These are phyloP conservation scores for Yamadazyma oceani DNA, from an alignment of 1,139 yeast genomes.

Conservation along the genomic window DNA sequence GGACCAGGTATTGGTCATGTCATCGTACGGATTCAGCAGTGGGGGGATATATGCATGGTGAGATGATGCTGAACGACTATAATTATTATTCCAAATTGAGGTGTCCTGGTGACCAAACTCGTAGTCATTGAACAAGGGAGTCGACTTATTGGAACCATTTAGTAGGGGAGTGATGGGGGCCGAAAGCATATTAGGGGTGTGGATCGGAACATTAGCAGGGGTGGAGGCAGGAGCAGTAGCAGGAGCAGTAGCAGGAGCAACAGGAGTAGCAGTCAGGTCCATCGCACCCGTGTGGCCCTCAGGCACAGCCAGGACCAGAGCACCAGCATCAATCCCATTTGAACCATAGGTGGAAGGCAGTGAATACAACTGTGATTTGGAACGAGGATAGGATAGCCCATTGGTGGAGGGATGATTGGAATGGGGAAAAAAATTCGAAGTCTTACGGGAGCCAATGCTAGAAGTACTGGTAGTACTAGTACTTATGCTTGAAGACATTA, in stretches of 20 bases:
- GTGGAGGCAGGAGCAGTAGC: background rate
- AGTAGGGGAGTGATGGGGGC: conserved; percentile 18
- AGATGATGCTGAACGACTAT: background rate
- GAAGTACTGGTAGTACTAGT: conserved; percentile 10
- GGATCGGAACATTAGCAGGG: background rate
- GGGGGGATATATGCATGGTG: background rate
- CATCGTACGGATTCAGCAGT: too few relatives aligned
- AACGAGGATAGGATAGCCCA: background rate
- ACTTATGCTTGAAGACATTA: conserved; percentile 4
- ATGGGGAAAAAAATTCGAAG: conserved; percentile 19
- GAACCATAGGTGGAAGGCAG: background rate
- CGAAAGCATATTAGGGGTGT: conserved; percentile 9
- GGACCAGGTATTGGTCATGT: background rate
- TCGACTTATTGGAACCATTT: conserved; percentile 12
- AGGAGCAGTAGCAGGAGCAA: background rate
- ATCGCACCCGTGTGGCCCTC: too few relatives aligned
- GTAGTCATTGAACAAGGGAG: conserved; percentile 17
- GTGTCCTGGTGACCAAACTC: conserved; percentile 9
- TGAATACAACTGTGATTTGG: background rate
- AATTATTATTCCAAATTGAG: conserved; percentile 12
- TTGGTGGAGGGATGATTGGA: background rate
- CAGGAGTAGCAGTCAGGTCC: background rate
- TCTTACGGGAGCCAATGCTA: conserved; percentile 15
- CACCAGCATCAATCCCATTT: background rate
- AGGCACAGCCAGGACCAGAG: too few relatives aligned